Evolutionary conservation across 1,139 yeast genomes (phyloP).

Genomic region (Ashbya aceris): DNA sequence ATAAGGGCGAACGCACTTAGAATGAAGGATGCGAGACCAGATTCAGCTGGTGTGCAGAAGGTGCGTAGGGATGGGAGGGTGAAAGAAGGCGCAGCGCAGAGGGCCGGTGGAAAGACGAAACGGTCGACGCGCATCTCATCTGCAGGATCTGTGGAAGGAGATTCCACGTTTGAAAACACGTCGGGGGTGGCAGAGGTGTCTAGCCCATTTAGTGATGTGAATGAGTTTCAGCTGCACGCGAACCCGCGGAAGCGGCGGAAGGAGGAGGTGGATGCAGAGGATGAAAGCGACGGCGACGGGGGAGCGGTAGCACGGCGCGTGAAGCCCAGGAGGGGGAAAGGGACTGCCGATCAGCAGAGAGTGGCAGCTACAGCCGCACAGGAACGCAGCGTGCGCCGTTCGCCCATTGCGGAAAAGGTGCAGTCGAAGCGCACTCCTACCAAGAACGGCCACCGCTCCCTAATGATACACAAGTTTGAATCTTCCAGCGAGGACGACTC

Average conservation of each 20-base stretch:
- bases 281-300: neutral
- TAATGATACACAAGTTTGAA: conserved; percentile 19
- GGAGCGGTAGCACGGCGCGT: neutral
- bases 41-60: conserved; percentile 12
- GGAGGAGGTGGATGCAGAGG: conserved; percentile 4
- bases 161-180: neutral
- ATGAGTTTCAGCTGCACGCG: conserved; percentile 7
- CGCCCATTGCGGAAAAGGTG: conserved; percentile 20
- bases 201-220: conserved; percentile 7
- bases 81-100: conserved; percentile 5
- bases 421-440: conserved; percentile 15
- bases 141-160: neutral
- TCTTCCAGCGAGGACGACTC: conserved; percentile 10
- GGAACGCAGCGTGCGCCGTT: conserved; percentile 4
- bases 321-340: conserved; percentile 6
- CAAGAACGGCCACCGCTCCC: conserved; percentile 17
- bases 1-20: conserved; percentile 16
- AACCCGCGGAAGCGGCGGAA: conserved; percentile 5
- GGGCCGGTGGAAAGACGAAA: conserved; percentile 1
- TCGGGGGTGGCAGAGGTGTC: neutral
- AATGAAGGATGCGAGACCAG: conserved; percentile 12
- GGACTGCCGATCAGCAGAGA: conserved; percentile 4
- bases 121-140: conserved; percentile 5
- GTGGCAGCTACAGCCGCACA: neutral
- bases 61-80: conserved; percentile 8